Evolutionary conservation across 2,329 filamentous ascomycete species (phyloP), one percentile per base, ranked within the genome.

Genomic region (Aureobasidium melanogenum): DNA sequence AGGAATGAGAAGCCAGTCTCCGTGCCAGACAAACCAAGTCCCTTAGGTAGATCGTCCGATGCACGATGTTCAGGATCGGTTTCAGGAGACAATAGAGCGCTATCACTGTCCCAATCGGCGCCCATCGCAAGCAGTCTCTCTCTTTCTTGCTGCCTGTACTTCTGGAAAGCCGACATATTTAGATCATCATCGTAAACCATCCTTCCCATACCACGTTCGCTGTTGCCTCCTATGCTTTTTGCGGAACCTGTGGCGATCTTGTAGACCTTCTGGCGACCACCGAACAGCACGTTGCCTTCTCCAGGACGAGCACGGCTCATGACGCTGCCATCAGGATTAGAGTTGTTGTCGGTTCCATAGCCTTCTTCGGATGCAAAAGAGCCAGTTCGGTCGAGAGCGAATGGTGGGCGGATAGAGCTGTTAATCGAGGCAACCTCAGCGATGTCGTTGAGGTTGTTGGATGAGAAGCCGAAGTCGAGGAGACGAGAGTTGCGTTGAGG

Each of bases 261-360:
- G 71, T 95, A 97, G 39, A 97, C 87, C 76, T 97, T 97, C 72
- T 97, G 94, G 47, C 94, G 85, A 17, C 94, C 94, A 62, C 94
- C 94, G 74, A 99, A 99, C 61, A 99, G 75, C 67, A 89, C 88
- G 71, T 97, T 99, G 48, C 93, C 91, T 70, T 97, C 93, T 1
- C 84, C 86, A 0, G 90, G 91, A 67, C 92, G 87, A 8, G 88
- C 80, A 56, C 94, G 83, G 67, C 80, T 87, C 88, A 97, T 93
- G n/a, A 97, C 82, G 72, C 88, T 91, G 1, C 84, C 82, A 48
- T 73, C 76, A 10, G 79, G 76, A 4, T 77, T 76, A 7, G 83
- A 84, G 48, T 87, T 85, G 38, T 86, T 82, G 65, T 96, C 91
- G 38, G 82, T 83, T 14, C 76, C 79, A 66, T 82, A 81, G 44